Evolutionary conservation across 2,329 filamentous ascomycete species (phyloP).

Genomic region (Nemania sp.): DNA sequence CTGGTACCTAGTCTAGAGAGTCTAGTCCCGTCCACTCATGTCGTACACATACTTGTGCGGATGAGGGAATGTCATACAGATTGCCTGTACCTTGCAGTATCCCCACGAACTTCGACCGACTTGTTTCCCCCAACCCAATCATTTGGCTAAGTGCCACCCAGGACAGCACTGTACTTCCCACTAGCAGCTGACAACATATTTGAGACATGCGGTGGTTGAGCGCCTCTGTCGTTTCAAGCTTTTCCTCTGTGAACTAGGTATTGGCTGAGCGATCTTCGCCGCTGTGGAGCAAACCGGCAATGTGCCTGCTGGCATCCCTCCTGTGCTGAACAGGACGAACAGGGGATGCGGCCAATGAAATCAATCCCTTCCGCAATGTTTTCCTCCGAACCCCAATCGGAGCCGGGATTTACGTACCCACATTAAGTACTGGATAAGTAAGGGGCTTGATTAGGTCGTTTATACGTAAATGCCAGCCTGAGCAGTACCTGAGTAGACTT

Average conservation of each 20-base stretch:
- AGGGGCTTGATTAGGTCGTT: too few species aligned
- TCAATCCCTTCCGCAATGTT: background rate
- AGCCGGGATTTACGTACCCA: background rate
- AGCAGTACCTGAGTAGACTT: too few species aligned
- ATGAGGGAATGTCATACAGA: too few species aligned
- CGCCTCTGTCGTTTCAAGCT: constrained; percentile 32
- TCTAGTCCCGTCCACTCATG: too few species aligned
- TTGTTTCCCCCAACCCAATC: background rate
- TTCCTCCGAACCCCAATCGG: background rate
- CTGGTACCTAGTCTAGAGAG: too few species aligned
- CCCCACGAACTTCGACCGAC: too few species aligned
- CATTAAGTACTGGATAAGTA: too few species aligned
- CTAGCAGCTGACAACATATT: background rate
- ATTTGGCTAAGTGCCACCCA: background rate
- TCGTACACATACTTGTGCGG: too few species aligned
- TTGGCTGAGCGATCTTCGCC: constrained; percentile 20
- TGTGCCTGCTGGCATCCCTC: background rate
- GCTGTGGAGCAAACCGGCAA: constrained; percentile 8
- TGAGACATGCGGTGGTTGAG: constrained; percentile 1
- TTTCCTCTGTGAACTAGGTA: background rate
- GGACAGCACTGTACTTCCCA: background rate
- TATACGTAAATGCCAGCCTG: too few species aligned
- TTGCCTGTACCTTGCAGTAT: too few species aligned
- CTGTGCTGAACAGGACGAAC: background rate
- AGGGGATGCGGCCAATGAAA: background rate